Conservation (phyloP, 257 asterid species). For the Scutellaria galericulata region DNA sequence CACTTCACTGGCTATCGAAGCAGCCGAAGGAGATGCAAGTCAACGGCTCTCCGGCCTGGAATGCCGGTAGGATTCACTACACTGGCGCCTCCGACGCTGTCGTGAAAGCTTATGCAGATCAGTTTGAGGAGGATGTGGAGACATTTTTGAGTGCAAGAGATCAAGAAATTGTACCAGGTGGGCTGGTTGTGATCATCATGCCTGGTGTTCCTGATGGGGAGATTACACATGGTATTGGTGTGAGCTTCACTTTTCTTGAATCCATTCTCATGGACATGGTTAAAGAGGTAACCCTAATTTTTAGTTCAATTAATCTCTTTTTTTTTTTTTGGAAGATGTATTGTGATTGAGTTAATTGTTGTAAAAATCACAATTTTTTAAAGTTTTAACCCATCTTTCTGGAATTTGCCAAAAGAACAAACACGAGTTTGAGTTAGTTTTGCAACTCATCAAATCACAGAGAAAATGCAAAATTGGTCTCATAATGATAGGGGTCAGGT, state of each 20-base stretch:
- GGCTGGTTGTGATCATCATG: constrained; percentile 40
- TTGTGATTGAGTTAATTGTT: no score
- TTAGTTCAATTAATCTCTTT: no score
- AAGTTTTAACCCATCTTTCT: no score
- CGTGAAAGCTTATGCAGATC: constrained; percentile 36
- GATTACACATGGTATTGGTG: constrained; percentile 38
- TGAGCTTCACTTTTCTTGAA: constrained; percentile 40
- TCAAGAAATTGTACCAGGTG: constrained; percentile 44
- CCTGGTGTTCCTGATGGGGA: constrained; percentile 48
- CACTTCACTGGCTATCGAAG: constrained; percentile 53
- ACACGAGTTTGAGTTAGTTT: no score
- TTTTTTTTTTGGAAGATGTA: no score
- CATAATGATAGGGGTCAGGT: no score
- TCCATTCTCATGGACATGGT: constrained; percentile 46
- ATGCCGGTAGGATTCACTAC: constrained; percentile 46
- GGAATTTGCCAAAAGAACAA: no score
- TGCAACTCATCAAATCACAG: no score
- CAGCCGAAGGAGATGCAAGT: constrained; percentile 37
- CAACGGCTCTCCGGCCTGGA: constrained; percentile 38
- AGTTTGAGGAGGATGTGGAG: constrained; percentile 40
- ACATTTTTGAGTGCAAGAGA: constrained; percentile 42
- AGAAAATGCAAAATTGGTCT: no score
- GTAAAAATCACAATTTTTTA: no score
- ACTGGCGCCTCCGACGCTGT: constrained; percentile 39
- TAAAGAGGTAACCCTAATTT: constrained; percentile 33